Evolutionary conservation across 108 stramenopile genomes (phyloP), one percentile per base, ranked within the genome.

Genomic region (Stephanodiscus triporus): DNA sequence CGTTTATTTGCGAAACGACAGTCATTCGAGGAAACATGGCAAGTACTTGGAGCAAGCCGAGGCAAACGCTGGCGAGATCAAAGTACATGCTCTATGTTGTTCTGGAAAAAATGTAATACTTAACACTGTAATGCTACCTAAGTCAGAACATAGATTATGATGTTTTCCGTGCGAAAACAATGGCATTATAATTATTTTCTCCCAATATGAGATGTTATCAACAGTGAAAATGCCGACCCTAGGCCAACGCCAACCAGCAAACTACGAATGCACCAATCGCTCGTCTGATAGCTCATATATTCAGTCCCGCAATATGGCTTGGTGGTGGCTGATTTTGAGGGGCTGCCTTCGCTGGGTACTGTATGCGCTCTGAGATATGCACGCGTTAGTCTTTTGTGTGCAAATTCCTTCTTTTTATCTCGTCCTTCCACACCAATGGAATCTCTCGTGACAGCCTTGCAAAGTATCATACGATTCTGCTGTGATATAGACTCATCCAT

Each of bases 381-480:
- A 19, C 58, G 72, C 22, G 66, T 68, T 29, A 80, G 58, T 57
- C 66, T 67, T 24, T 56, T 23, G 42, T 80, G 78, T 0, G 78
- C 78, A 9, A 67, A 27, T 56, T 50, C 66, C 57, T 37, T 71
- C 37, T 56, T 63, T 48, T 30, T n/a, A 40, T 78, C 65, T 51
- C 70, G 23, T 48, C 69, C 57, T 60, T 65, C 65, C 0, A 17
- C 13, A 43, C 10, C 43, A 5, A 19, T 72, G n/a, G 9, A 40
- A 32, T 62, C 49, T 61, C 81, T 67, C 10, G 20, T 20, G 19
- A 54, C 23, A 1, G 74, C 74, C 66, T 76, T 84, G 32, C 83
- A 80, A 19, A 87, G 62, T 48, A 92, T 89, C 17, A 92, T 85
- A 63, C 91, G 79, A 72, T 92, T 92, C 40, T 78, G 77, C 50